A percentile compares a stretch with the other conserved stretches of the same genome.
Conservation (phyloP, 192 early-diverging fungal genomes). For the Neocallimastix lanati region DNA sequence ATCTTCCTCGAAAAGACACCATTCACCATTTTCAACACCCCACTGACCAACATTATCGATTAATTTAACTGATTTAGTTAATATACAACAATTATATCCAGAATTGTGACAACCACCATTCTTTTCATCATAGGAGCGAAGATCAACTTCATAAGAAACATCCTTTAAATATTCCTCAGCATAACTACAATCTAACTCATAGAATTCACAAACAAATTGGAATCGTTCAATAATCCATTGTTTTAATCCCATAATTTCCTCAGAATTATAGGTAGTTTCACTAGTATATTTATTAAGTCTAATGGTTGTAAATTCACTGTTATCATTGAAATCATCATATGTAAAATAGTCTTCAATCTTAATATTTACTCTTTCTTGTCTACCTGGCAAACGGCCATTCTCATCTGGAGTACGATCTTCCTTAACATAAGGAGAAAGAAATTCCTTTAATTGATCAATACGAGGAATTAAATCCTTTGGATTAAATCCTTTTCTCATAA, state of each 20-base stretch:
- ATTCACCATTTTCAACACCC: neutral
- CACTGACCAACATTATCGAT: neutral
- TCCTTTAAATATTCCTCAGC: neutral
- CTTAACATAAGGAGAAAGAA: neutral
- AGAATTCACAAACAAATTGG: neutral
- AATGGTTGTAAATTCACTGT: neutral
- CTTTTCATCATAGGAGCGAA: neutral
- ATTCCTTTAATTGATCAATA: neutral
- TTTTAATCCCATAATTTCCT: neutral
- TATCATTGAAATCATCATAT: neutral
- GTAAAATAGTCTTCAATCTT: neutral
- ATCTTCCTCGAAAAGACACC: neutral
- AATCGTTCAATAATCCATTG: neutral
- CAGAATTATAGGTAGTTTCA: neutral
- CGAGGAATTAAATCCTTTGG: neutral
- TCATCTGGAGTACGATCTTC: neutral
- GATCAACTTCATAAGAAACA: neutral
- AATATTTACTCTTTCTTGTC: neutral
- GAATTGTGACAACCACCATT: neutral
- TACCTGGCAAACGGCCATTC: neutral
- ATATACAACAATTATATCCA: neutral
- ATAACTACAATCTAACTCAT: neutral
- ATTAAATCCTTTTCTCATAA: neutral
- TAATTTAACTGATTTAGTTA: neutral
- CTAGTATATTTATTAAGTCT: neutral